Evolutionary conservation across 179 eudicot species (phyloP), one percentile per base, ranked within the genome.

Genomic region (Actinidia arguta): DNA sequence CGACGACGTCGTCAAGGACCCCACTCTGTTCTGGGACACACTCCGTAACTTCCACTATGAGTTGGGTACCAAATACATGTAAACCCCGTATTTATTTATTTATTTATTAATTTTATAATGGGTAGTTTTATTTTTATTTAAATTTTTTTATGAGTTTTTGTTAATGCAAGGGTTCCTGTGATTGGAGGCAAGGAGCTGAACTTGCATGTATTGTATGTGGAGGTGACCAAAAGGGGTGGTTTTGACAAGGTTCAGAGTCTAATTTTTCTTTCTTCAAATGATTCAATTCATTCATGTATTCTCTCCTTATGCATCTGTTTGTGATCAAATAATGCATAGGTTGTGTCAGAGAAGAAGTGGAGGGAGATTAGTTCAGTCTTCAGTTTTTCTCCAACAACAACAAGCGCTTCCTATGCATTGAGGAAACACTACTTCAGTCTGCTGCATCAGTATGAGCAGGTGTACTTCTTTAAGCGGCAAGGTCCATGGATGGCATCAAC

Each of bases 211-310:
- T 84, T 92, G 18, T 93, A 93, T 83, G 90, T 88, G 6, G 92
- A 92, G 82, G 97, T 93, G 39, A 91, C 97, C 71, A 83, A 75
- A 20, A 90, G 92, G 72, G 95, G 97, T 74, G 95, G 97, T n/a
- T 93, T 81, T 83, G 89, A 88, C 62, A 90, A 92, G 95, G 95
- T 93, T 79, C 14, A 39, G 20, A 8, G 36, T 24, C 68, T 24
- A 12, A 3, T 24, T 6, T 1, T 14, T 8, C 52, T 68, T 58
- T 17, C 4, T 25, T 62, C 22, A 46, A 5, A n/a, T 16, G 7
- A 59, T 5, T 48, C 31, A 7, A 6, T 12, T 1, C 24, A 12
- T 22, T 52, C 42, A 56, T 9, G 3, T 56, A 25, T 2, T 56
- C 18, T 68, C 17, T 55, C 1, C 0, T 44, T 68, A 39, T 66